Evolutionary conservation across 176 grass and related monocot genomes (phyloP).

Genomic region (Cymbopogon citratus): DNA sequence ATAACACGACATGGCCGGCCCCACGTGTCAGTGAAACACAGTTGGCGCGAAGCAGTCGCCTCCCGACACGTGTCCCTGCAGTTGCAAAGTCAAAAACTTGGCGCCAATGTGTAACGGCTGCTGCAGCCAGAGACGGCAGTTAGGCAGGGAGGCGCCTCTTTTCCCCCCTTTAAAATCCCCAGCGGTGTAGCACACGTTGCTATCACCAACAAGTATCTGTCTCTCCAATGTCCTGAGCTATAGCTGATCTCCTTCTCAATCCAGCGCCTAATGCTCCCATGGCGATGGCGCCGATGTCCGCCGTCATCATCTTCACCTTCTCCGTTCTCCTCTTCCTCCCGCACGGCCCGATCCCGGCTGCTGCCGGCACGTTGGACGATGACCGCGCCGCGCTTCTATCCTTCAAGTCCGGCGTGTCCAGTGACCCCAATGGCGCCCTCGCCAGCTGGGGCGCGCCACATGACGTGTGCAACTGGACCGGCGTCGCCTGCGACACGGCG

Average conservation of each 20-base stretch:
- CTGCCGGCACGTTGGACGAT: background rate
- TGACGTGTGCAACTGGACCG: constrained; percentile 70
- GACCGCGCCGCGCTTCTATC: constrained; percentile 48
- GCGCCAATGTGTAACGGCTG: constrained; percentile 30
- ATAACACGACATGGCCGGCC: background rate
- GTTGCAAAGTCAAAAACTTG: constrained; percentile 25
- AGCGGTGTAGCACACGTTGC: constrained; percentile 46
- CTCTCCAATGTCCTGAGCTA: constrained; percentile 17
- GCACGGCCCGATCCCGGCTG: background rate
- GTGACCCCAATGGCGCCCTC: constrained; percentile 34
- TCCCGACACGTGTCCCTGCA: background rate
- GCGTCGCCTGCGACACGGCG: constrained; percentile 46
- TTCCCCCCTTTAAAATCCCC: constrained; percentile 20
- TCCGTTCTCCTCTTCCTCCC: background rate
- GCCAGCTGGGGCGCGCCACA: constrained; percentile 30
- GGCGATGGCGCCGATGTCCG: background rate
- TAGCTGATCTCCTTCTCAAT: background rate
- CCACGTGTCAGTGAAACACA: background rate
- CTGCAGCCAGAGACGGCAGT: constrained; percentile 8
- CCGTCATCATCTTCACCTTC: background rate
- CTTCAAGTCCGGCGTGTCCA: constrained; percentile 44
- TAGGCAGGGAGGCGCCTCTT: constrained; percentile 23
- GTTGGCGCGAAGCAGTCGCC: background rate
- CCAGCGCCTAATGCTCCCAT: constrained; percentile 13
- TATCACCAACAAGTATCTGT: constrained; percentile 21